Evolutionary conservation across 768 basidiomycete species (phyloP).

Genomic region (Artomyces pyxidatus): DNA sequence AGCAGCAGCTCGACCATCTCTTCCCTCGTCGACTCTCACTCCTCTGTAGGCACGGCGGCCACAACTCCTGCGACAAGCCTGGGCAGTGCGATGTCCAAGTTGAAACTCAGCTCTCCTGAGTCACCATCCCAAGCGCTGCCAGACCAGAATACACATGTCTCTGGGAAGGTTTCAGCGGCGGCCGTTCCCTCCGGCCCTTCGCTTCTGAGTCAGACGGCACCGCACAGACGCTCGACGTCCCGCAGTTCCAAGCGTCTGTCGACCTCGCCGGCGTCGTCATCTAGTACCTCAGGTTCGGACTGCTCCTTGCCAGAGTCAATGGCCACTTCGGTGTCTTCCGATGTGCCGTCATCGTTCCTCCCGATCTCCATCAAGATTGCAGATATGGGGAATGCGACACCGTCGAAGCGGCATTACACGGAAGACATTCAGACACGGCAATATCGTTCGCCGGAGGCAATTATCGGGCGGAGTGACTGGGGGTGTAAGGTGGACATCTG

Average conservation of each 20-base stretch:
- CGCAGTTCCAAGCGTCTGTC: constrained; percentile 1
- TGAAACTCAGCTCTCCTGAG: constrained; percentile 12
- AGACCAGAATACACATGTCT: neutral
- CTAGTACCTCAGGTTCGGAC: no score
- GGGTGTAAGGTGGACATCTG: constrained; percentile 81
- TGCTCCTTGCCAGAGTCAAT: no score
- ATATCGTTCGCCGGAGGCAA: constrained; percentile 92
- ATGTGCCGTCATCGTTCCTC: constrained; percentile 5
- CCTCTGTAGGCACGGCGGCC: constrained; percentile 15
- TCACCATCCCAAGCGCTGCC: neutral
- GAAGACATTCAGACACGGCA: constrained; percentile 97
- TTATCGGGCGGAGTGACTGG: constrained; percentile 83
- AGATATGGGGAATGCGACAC: constrained; percentile 90
- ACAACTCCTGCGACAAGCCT: constrained; percentile 24
- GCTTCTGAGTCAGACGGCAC: constrained; percentile 28
- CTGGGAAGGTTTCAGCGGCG: no score
- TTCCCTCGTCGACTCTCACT: constrained; percentile 8
- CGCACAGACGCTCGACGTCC: constrained; percentile 20
- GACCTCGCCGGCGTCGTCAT: neutral
- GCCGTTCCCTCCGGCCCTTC: constrained; percentile 23
- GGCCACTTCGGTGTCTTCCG: no score
- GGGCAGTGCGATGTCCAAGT: constrained; percentile 20
- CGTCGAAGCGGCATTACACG: constrained; percentile 83
- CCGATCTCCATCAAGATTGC: constrained; percentile 87
- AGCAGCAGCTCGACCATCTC: constrained; percentile 18